Conservation (phyloP, 75 land plant genomes). For the Picea glauca region DNA sequence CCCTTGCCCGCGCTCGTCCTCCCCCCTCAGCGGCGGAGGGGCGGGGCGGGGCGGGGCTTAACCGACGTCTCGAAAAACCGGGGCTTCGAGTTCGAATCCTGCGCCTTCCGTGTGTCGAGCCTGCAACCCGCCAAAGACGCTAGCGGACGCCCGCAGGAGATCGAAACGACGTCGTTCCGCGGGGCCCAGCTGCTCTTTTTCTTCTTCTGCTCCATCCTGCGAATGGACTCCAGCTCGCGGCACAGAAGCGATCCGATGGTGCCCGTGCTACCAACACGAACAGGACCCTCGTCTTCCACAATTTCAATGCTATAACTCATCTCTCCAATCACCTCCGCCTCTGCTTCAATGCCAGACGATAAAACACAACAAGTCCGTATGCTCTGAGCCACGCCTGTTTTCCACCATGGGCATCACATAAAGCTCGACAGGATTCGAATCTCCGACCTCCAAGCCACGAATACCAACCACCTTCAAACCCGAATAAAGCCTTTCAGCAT, state of each 20-base stretch:
- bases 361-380: too few relatives aligned
- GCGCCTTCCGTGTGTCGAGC: not conserved
- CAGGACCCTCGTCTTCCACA: conserved; percentile 23
- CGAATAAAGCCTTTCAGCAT: too few relatives aligned
- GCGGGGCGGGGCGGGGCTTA: not conserved
- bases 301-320: too few relatives aligned
- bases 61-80: not conserved
- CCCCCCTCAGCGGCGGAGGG: too few relatives aligned
- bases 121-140: not conserved
- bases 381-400: too few relatives aligned
- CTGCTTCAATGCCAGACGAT: not conserved
- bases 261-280: conserved; percentile 55
- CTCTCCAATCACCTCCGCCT: not conserved
- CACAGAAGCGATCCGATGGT: conserved; percentile 54
- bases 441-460: too few relatives aligned
- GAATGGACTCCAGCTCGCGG: conserved; percentile 39
- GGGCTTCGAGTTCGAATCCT: conserved; percentile 1
- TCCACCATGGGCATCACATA: too few relatives aligned
- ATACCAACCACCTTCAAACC: too few relatives aligned
- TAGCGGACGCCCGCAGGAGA: conserved; percentile 1
- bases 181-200: not conserved
- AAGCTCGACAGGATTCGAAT: too few relatives aligned
- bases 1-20: too few relatives aligned
- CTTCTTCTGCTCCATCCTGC: not conserved
- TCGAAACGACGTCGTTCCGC: not conserved